Base-by-base conservation (phyloP, 805 yeast genomes). In the Saccharomycopsis microspora region DNA sequence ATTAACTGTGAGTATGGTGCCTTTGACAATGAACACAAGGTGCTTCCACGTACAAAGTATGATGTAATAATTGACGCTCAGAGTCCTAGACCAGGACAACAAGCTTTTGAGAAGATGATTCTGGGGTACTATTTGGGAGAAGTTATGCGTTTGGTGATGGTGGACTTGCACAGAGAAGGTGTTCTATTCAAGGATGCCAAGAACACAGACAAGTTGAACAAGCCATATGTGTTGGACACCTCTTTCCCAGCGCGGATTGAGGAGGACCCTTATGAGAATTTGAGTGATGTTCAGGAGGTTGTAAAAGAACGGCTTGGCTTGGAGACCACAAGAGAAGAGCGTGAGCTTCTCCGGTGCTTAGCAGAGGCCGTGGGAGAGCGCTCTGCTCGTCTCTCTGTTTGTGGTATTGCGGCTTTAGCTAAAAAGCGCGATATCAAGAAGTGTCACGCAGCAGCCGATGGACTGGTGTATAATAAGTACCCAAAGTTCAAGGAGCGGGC, bases 1-100 rank as follows among this genome's bases (percentile, higher is more conserved):
- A 90, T 90, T 65, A 90, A 90, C 74, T 88, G 97, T 73, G 98
- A 90, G 71, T 90, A 90, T 70, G 97, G 98, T 60, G 90, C 97
- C 5, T 90, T 90, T 63, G 97, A 90, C 65, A 89, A 87, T 63
- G 96, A 87, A 67, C 94, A 83, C 60, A 50, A 57, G 6, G 76
- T 81, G 35, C 74, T 90, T 58, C 97, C 97, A 62, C 79, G 96
- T 69, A 89, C 95, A 56, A 82, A 81, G 64, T 90, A 79, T 65
- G 98, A 90, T 66, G 62, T 80, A 47, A 72, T 70, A 55, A 82
- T 90, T 55, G 97, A 90, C 65, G 70, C 67, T 32, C 82, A 84
- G 60, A 83, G 95, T 39, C 97, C 97, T 59, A 82, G 96, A 69
- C 97, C 97, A 44, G 88, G 90, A 55, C 95, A 90, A 71, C 98